Conservation (phyloP, 208 protist species). For the Trypanosoma mega region DNA sequence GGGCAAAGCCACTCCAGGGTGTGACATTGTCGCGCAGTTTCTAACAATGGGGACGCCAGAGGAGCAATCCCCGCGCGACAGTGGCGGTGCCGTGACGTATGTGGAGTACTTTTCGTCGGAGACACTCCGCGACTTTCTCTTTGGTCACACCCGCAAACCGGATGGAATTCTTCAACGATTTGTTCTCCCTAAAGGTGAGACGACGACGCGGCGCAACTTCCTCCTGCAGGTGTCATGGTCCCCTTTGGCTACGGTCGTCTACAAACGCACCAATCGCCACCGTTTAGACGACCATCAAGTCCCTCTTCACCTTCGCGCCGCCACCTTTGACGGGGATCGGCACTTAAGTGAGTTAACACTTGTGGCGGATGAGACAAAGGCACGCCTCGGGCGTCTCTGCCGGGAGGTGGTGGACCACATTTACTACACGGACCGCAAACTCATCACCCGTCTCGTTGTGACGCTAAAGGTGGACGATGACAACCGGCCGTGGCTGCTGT, state of each 20-base stretch:
- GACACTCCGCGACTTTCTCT: slow-evolving; percentile 77
- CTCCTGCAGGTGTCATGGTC: slow-evolving; percentile 90
- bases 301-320: slow-evolving; percentile 47
- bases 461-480: slow-evolving; percentile 84
- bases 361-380: slow-evolving; percentile 81
- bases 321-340: slow-evolving; percentile 84
- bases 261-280: slow-evolving; percentile 79
- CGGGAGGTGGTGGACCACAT: slow-evolving; percentile 85
- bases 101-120: slow-evolving; percentile 86
- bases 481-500: slow-evolving; percentile 75
- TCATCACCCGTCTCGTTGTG: slow-evolving; percentile 76
- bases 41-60: slow-evolving; percentile 57
- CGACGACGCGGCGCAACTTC: slow-evolving; percentile 60
- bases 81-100: slow-evolving; percentile 62
- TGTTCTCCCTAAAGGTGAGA: slow-evolving; percentile 81
- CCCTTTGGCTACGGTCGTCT: slow-evolving; percentile 78
- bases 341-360: slow-evolving; percentile 81
- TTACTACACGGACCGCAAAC: slow-evolving; percentile 78
- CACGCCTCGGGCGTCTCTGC: slow-evolving; percentile 68
- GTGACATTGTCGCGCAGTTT: slow-evolving; percentile 87
- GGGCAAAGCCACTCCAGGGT: slow-evolving; percentile 32
- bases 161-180: slow-evolving; percentile 92
- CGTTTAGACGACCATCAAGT: slow-evolving; percentile 61
- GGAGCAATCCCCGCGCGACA: slow-evolving; percentile 28
- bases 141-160: slow-evolving; percentile 70